A percentile compares a stretch with the other conserved stretches of the same genome.
phyloP scores from a whole-genome alignment of 352 stramenopile species.

The Globisporangium paddicum region DNA sequence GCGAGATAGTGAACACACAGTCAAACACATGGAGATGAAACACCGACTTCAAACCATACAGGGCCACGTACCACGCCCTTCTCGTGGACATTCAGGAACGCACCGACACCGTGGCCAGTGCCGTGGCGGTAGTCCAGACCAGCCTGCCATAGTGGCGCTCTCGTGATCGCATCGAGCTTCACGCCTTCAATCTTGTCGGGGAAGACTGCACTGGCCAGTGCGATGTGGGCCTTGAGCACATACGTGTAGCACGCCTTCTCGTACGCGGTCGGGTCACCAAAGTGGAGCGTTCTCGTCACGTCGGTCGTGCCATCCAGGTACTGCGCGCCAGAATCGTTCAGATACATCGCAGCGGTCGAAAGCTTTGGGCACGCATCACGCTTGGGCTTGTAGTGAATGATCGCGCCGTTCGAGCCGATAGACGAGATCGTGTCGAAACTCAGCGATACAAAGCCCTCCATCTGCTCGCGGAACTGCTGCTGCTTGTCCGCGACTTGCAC shows the following conservation, averaged over 20 bases:
- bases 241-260: slow-evolving; percentile 95
- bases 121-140: slow-evolving; percentile 98
- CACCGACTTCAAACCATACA: too few relatives aligned
- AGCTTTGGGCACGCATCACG: slow-evolving; percentile 82
- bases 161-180: slow-evolving; percentile 96
- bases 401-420: slow-evolving; percentile 94
- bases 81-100: slow-evolving; percentile 97
- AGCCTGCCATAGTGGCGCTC: slow-evolving; percentile 91
- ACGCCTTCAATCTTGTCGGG: slow-evolving; percentile 92
- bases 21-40: too few relatives aligned
- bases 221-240: slow-evolving; percentile 98
- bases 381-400: slow-evolving; percentile 94
- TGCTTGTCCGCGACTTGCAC: slow-evolving; percentile 91
- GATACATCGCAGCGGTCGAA: slow-evolving; percentile 91
- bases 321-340: slow-evolving; percentile 99
- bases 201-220: slow-evolving; percentile 84
- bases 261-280: slow-evolving; percentile 89
- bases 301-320: slow-evolving; percentile 99
- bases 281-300: slow-evolving; percentile 98
- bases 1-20: too few relatives aligned
- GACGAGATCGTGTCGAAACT: slow-evolving; percentile 99
- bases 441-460: slow-evolving; percentile 89
- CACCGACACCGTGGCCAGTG: slow-evolving; percentile 96
- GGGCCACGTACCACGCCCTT: slow-evolving; percentile 54
- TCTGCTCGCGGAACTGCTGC: slow-evolving; percentile 79